Evolutionary conservation across 192 early-diverging fungal genomes (phyloP).

Genomic region (Phycomyces blakesleeanus): DNA sequence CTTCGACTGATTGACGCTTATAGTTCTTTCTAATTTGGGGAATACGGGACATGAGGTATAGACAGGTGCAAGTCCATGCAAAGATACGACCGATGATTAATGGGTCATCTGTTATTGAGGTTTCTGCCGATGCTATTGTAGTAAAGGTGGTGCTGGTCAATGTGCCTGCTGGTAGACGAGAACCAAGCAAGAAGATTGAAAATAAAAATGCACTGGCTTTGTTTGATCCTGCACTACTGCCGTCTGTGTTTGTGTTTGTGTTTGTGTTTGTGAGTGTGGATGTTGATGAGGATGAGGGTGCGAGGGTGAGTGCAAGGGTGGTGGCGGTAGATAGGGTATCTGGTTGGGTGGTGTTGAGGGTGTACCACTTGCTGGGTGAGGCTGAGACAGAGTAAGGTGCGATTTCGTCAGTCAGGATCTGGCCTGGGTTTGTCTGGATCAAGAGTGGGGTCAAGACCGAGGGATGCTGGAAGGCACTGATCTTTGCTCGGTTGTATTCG

Average conservation of each 20-base stretch:
- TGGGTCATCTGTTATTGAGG: not conserved
- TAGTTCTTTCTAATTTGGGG: slow-evolving; percentile 76
- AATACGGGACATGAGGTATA: slow-evolving; percentile 68
- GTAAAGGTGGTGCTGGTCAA: slow-evolving; percentile 9
- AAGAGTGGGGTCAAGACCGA: slow-evolving; percentile 16
- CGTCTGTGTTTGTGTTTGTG: slow-evolving; percentile 2
- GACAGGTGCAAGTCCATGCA: slow-evolving; percentile 61
- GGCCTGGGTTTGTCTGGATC: slow-evolving; percentile 11
- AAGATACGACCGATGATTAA: slow-evolving; percentile 51
- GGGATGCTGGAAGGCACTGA: slow-evolving; percentile 20
- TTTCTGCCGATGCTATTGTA: not conserved
- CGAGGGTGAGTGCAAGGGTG: too few relatives aligned
- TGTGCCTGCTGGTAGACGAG: slow-evolving; percentile 1
- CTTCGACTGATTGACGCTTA: slow-evolving; percentile 54
- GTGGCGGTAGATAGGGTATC: too few relatives aligned
- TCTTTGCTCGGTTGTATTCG: slow-evolving; percentile 3
- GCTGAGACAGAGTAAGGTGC: slow-evolving; percentile 29
- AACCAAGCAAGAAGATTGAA: slow-evolving; percentile 3
- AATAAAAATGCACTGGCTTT: not conserved
- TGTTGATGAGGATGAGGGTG: too few relatives aligned
- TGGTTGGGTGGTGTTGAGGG: not conserved
- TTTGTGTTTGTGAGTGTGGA: too few relatives aligned
- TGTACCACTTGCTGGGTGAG: slow-evolving; percentile 31
- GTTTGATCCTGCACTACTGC: not conserved
- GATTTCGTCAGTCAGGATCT: slow-evolving; percentile 14